Evolutionary conservation across 345 rosid genomes (phyloP).

Genomic region (Syzygium oleosum): DNA sequence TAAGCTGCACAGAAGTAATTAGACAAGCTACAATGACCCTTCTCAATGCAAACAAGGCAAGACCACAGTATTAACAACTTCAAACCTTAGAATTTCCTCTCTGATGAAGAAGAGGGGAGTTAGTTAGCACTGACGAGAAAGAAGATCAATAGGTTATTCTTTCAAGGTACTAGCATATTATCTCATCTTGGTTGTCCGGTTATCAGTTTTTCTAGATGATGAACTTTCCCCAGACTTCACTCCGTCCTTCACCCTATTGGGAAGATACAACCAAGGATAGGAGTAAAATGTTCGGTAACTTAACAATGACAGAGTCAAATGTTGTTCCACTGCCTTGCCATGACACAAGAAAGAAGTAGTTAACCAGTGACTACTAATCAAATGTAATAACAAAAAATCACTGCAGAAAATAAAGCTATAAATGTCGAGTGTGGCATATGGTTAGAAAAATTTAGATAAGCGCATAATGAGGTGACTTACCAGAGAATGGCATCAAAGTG

Average conservation of each 20-base stretch:
- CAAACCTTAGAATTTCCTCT: neutral
- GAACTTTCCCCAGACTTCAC: neutral
- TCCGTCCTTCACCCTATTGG: neutral
- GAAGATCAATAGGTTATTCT: neutral
- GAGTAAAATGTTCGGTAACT: neutral
- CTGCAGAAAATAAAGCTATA: neutral
- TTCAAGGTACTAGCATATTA: neutral
- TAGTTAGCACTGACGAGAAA: neutral
- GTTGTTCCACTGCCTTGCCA: neutral
- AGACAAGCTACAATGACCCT: neutral
- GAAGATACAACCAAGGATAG: neutral
- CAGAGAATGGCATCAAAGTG: conserved; percentile 46
- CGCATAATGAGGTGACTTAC: conserved; percentile 14
- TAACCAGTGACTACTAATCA: neutral
- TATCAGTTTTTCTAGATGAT: neutral
- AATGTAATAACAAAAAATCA: neutral
- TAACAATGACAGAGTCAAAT: neutral
- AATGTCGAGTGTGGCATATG: neutral
- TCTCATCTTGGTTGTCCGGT: neutral
- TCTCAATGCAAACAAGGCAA: neutral
- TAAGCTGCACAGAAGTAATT: neutral
- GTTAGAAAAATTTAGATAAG: neutral
- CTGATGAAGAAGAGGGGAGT: neutral
- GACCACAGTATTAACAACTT: neutral
- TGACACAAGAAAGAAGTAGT: neutral